phyloP scores from a whole-genome alignment of 306 rosid genomes.

The Fagus crenata region DNA sequence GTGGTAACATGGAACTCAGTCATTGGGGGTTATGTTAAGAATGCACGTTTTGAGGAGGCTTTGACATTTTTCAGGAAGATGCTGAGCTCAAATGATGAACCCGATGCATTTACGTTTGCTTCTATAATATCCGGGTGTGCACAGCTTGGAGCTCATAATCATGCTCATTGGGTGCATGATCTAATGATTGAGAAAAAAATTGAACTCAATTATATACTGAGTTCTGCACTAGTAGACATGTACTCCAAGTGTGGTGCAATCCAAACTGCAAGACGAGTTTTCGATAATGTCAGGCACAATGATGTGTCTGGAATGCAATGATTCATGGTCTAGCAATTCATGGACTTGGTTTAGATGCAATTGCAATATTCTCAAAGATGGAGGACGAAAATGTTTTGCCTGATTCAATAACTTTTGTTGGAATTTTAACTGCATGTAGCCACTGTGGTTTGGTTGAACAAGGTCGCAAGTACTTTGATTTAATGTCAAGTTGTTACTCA shows the following conservation, averaged over 20 bases:
- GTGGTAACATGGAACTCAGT: conserved; percentile 66
- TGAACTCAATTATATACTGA: conserved; percentile 51
- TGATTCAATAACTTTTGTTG: conserved; percentile 60
- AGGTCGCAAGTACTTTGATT: conserved; percentile 53
- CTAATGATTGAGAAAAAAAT: conserved; percentile 51
- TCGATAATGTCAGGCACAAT: conserved; percentile 34
- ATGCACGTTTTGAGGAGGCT: conserved; percentile 41
- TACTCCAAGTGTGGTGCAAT: conserved; percentile 70
- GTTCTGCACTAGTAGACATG: conserved; percentile 63
- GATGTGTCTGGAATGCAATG: conserved; percentile 73
- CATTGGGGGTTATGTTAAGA: conserved; percentile 60
- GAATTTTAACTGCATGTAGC: conserved; percentile 66
- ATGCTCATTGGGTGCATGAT: conserved; percentile 61
- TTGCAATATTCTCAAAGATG: conserved; percentile 52
- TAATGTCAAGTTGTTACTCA: conserved; percentile 51
- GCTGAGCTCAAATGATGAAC: conserved; percentile 45
- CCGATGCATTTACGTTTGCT: conserved; percentile 73
- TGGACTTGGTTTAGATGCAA: conserved; percentile 59
- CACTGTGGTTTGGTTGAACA: conserved; percentile 60
- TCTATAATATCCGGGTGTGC: conserved; percentile 59
- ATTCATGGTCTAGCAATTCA: conserved; percentile 66
- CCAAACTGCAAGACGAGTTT: conserved; percentile 46
- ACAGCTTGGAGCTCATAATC: conserved; percentile 49
- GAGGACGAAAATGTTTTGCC: conserved; percentile 51
- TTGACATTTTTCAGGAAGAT: conserved; percentile 44